Evolutionary conservation across 305 asterid genomes (phyloP).

Genomic region (Euphrasia arctica): DNA sequence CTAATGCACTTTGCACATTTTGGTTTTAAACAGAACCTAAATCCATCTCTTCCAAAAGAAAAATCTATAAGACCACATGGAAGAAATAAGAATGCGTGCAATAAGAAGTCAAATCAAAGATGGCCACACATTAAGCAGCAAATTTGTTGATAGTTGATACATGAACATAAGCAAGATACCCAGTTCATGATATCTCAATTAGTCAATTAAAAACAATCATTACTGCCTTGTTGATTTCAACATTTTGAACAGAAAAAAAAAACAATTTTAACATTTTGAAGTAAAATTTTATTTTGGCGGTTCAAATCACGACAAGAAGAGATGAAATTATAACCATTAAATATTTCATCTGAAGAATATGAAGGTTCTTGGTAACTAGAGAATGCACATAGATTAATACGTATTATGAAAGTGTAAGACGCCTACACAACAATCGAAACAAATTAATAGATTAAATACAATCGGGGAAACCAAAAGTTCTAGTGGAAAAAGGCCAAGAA

Average conservation of each 20-base stretch:
- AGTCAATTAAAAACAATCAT: background rate
- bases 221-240: background rate
- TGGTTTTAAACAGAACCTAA: background rate
- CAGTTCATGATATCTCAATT: background rate
- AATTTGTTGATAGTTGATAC: background rate
- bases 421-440: background rate
- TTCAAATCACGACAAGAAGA: background rate
- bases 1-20: slow-evolving; percentile 2
- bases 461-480: background rate
- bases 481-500: background rate
- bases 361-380: background rate
- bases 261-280: background rate
- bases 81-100: background rate
- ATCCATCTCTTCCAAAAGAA: background rate
- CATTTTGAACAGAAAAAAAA: background rate
- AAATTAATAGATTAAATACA: background rate
- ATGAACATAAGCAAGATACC: background rate
- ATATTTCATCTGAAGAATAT: background rate
- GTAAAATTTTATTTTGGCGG: background rate
- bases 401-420: background rate
- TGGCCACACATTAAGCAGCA: background rate
- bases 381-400: background rate
- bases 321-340: background rate
- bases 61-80: background rate
- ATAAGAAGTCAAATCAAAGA: slow-evolving; percentile 3